phyloP scores from a whole-genome alignment of 2,329 filamentous ascomycete genomes.

The Fusarium bactridioides region DNA sequence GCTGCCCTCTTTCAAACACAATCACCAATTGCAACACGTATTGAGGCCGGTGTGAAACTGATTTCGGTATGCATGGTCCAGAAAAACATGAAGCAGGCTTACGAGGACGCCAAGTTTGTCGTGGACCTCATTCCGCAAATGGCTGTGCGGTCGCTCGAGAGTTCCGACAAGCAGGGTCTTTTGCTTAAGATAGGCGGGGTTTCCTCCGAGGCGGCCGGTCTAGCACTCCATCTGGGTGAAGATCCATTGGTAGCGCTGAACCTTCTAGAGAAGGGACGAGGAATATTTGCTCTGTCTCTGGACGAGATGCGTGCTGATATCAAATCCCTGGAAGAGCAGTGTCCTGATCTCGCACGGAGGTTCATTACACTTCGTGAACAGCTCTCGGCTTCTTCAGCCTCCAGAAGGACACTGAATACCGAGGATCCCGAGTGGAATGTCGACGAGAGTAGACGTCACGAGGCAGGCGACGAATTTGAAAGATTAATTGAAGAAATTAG shows the following conservation, averaged over 20 bases:
- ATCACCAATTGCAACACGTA: neutral
- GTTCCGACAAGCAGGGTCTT: neutral
- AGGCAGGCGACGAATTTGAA: neutral
- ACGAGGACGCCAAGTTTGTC: neutral
- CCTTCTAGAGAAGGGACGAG: neutral
- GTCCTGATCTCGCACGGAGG: neutral
- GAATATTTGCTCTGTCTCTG: neutral
- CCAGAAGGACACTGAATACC: neutral
- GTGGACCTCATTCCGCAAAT: neutral
- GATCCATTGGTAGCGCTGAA: neutral
- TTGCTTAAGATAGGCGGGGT: neutral
- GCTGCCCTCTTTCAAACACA: neutral
- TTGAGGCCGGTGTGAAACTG: neutral
- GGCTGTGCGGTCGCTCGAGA: neutral
- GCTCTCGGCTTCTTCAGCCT: neutral
- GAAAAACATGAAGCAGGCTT: neutral
- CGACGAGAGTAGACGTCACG: neutral
- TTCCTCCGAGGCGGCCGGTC: neutral
- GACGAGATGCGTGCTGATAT: neutral
- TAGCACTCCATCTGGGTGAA: neutral
- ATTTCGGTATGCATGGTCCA: neutral
- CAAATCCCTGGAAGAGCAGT: fast-evolving
- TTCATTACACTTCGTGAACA: neutral
- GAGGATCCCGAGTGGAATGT: neutral
- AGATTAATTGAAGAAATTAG: neutral